A percentile compares a stretch with the other conserved stretches of the same genome.
Evolutionary conservation across 2,329 filamentous ascomycete species (phyloP).

Genomic region (Claviceps africana): DNA sequence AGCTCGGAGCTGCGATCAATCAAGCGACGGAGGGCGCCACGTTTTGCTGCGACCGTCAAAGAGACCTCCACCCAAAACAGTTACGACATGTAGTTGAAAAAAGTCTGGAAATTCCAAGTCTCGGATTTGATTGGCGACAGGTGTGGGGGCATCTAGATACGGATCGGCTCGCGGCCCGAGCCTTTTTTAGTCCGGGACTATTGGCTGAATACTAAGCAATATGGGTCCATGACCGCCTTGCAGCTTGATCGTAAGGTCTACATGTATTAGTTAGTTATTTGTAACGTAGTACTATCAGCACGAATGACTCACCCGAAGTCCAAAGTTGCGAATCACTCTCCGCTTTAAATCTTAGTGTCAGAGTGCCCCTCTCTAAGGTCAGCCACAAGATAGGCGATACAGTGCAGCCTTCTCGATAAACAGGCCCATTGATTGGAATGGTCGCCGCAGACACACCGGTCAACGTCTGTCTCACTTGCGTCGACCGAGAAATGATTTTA

Average conservation of each 20-base stretch:
- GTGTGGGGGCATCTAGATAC: not conserved
- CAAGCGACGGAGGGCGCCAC: not conserved
- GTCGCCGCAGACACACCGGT: not conserved
- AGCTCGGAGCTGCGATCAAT: too few species aligned
- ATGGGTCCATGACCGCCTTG: not conserved
- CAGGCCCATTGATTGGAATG: not conserved
- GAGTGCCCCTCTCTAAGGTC: not conserved
- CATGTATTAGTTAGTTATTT: not conserved
- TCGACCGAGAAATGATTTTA: too few species aligned
- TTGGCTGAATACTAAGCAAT: not conserved
- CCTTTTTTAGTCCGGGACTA: not conserved
- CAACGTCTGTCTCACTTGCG: too few species aligned
- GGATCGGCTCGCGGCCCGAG: not conserved
- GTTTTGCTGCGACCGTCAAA: not conserved
- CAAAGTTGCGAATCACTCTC: not conserved
- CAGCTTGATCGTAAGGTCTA: not conserved
- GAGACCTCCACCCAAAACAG: not conserved
- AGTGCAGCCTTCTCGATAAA: not conserved
- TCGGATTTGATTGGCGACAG: not conserved
- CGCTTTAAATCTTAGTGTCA: not conserved
- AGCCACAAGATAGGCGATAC: not conserved
- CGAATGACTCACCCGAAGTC: too few species aligned
- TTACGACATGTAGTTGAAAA: not conserved
- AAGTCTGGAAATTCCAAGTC: not conserved
- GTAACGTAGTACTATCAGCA: too few species aligned